phyloP scores from a whole-genome alignment of 495 filamentous ascomycete species.

The Parmelia sp. region DNA sequence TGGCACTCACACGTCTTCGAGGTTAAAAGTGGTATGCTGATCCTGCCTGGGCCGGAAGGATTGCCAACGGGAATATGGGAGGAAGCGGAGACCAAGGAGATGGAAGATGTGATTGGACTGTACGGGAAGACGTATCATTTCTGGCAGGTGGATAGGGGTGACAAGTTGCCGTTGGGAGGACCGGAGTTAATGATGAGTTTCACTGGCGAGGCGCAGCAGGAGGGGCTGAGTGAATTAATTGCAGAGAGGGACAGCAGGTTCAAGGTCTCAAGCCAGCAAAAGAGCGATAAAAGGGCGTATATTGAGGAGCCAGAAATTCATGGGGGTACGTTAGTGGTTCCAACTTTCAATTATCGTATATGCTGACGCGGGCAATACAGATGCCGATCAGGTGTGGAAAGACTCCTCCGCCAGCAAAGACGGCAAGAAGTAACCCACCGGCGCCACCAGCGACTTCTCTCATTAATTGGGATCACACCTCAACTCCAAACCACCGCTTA shows the following conservation, averaged over 20 bases:
- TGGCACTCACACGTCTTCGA: slow-evolving; percentile 86
- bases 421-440: background rate
- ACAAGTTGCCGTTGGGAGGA: slow-evolving; percentile 64
- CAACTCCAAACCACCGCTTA: background rate
- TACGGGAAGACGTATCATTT: slow-evolving; percentile 92
- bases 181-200: slow-evolving; percentile 77
- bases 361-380: slow-evolving; percentile 22
- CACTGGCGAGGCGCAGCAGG: slow-evolving; percentile 49
- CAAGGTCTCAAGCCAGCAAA: slow-evolving; percentile 52
- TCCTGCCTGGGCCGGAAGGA: slow-evolving; percentile 64
- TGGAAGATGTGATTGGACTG: slow-evolving; percentile 61
- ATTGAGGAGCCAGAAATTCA: slow-evolving; percentile 56
- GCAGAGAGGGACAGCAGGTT: slow-evolving; percentile 61
- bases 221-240: slow-evolving; percentile 53
- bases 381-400: slow-evolving; percentile 47
- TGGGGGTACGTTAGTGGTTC: slow-evolving; percentile 36
- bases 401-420: background rate
- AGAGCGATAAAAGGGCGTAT: slow-evolving; percentile 55
- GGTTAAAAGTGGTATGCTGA: slow-evolving; percentile 77
- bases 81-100: slow-evolving; percentile 67
- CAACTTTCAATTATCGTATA: background rate
- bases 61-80: slow-evolving; percentile 61
- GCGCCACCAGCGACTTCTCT: background rate
- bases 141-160: slow-evolving; percentile 82
- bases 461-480: background rate